Evolutionary conservation across 495 filamentous ascomycete species (phyloP).

Genomic region (Patellaria atrata): DNA sequence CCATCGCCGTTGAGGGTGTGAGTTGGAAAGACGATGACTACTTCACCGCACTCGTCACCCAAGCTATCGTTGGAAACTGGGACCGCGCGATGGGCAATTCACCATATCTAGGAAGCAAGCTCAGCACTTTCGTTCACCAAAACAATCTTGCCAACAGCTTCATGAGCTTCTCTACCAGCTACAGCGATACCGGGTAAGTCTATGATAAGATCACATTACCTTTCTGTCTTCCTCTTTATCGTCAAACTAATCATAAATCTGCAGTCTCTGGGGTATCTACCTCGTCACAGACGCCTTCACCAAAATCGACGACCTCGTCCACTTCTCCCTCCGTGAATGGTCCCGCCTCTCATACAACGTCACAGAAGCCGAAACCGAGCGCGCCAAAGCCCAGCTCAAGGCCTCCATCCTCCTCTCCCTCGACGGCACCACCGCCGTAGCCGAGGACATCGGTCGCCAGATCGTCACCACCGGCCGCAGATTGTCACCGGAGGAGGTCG

Average conservation of each 20-base stretch:
- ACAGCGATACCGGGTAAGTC: conserved; percentile 92
- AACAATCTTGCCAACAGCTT: conserved; percentile 94
- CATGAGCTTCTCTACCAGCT: conserved; percentile 99
- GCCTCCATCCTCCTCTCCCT: conserved; percentile 92
- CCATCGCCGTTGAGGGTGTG: conserved; percentile 97
- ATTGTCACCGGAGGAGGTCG: conserved; percentile 83
- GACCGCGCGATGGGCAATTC: conserved; percentile 97
- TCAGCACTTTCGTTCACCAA: conserved; percentile 83
- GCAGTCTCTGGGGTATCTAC: conserved; percentile 98
- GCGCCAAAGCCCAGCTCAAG: conserved; percentile 98
- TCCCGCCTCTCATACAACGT: conserved; percentile 78
- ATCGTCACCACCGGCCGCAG: conserved; percentile 92
- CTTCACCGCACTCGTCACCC: conserved; percentile 92
- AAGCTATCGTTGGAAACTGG: conserved; percentile 99
- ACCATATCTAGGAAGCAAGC: conserved; percentile 90
- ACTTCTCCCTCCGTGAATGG: conserved; percentile 98
- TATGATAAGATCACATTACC: conserved; percentile 2
- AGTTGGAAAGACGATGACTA: conserved; percentile 99
- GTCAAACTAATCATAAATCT: background rate
- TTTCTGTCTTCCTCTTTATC: background rate
- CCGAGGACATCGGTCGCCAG: conserved; percentile 96
- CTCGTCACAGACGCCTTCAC: conserved; percentile 81
- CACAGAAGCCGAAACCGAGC: conserved; percentile 81
- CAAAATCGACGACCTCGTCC: conserved; percentile 81
- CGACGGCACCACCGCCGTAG: conserved; percentile 91